phyloP scores from a whole-genome alignment of 176 grass and related monocot species.

The Cenchrus americanus region DNA sequence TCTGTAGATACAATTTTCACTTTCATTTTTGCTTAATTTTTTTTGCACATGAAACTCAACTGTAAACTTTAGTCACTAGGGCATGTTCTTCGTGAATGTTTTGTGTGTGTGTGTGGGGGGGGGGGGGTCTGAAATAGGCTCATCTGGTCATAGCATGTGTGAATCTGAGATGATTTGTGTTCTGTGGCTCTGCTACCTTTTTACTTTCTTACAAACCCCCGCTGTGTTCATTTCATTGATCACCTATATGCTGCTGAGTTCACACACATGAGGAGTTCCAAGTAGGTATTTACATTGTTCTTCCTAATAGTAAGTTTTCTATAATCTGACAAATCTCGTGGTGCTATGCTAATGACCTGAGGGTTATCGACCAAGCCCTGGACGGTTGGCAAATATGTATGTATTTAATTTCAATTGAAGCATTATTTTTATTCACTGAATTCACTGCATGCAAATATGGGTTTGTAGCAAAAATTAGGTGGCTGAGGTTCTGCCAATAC shows the following conservation, averaged over 20 bases:
- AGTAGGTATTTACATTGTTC: slow-evolving; percentile 76
- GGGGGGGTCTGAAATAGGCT: slow-evolving; percentile 33
- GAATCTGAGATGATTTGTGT: slow-evolving; percentile 19
- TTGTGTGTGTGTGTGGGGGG: no score
- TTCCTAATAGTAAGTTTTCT: slow-evolving; percentile 74
- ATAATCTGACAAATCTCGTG: slow-evolving; percentile 87
- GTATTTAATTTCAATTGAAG: slow-evolving; percentile 84
- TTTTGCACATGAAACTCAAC: neutral
- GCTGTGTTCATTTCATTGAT: slow-evolving; percentile 45
- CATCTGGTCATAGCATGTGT: slow-evolving; percentile 25
- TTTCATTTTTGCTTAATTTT: neutral
- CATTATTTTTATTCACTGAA: slow-evolving; percentile 53
- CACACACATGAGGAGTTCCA: slow-evolving; percentile 56
- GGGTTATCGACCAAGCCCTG: slow-evolving; percentile 71
- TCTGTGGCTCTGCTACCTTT: slow-evolving; percentile 18
- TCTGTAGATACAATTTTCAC: neutral
- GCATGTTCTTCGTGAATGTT: neutral
- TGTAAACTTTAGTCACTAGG: neutral
- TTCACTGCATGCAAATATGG: slow-evolving; percentile 63
- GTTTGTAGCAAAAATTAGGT: slow-evolving; percentile 79
- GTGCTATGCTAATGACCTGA: slow-evolving; percentile 83
- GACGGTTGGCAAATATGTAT: slow-evolving; percentile 87
- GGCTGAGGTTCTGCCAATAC: slow-evolving; percentile 69
- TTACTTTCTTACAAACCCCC: slow-evolving; percentile 24
- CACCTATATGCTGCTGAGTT: slow-evolving; percentile 52